These are phyloP conservation scores for Colletotrichum destructivum DNA, from an alignment of 2,329 filamentous ascomycete species.

Conservation along the genomic window DNA sequence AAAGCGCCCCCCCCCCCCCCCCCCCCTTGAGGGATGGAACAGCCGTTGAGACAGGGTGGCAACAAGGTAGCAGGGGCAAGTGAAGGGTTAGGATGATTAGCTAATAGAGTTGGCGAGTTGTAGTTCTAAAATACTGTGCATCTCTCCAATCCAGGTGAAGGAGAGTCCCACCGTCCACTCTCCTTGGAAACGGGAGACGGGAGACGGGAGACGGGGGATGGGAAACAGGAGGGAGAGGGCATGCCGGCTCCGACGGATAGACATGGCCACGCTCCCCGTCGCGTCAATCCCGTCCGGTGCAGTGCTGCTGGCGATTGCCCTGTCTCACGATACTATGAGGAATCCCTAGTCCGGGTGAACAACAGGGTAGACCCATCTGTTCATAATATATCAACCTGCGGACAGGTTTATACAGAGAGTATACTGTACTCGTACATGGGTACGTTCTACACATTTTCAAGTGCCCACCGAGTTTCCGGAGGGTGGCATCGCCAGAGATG, in stretches of 20 bases:
- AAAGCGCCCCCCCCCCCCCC: no score
- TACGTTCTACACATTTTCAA: no score
- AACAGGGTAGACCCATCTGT: no score
- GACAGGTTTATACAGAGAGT: no score
- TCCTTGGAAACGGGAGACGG: no score
- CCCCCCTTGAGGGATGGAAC: slow-evolving; percentile 25
- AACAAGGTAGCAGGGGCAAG: slow-evolving; percentile 2
- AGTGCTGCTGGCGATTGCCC: background rate
- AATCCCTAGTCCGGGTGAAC: background rate
- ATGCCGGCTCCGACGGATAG: slow-evolving; percentile 4
- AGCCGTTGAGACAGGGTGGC: slow-evolving; percentile 17
- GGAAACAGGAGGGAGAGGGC: no score
- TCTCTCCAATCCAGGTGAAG: background rate
- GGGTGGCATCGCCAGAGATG: background rate
- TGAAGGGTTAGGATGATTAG: slow-evolving; percentile 1
- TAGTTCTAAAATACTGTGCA: background rate
- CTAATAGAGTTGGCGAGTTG: background rate
- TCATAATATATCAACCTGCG: no score
- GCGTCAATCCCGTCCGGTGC: background rate
- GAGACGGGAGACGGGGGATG: no score
- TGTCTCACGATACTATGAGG: background rate
- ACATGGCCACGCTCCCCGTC: background rate
- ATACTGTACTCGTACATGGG: no score
- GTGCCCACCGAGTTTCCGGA: background rate
- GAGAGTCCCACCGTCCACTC: no score